These are phyloP conservation scores for Chalaropsis ovoidea DNA, from an alignment of 2,329 filamentous ascomycete genomes.

Conservation along the genomic window DNA sequence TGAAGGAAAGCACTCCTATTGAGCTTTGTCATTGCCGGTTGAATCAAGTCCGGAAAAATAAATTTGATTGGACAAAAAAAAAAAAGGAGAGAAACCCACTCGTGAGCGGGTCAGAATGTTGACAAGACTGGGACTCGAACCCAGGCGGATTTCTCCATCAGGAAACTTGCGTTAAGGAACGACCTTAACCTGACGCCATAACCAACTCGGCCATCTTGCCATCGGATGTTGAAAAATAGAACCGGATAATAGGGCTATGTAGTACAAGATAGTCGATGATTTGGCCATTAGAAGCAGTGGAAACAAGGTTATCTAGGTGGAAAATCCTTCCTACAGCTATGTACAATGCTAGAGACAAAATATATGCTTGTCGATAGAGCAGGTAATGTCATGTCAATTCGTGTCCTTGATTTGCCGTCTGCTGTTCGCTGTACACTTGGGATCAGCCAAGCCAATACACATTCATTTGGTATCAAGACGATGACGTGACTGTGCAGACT, in stretches of 20 bases:
- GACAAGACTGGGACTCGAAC: constrained; percentile 25
- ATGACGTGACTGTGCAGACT: neutral
- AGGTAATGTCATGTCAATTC: no score
- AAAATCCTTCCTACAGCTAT: neutral
- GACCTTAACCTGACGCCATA: constrained; percentile 34
- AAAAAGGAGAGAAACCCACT: neutral
- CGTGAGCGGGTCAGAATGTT: neutral
- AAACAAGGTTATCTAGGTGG: neutral
- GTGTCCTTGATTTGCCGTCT: no score
- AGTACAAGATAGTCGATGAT: no score
- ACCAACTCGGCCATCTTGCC: constrained; percentile 34
- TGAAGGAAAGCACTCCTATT: neutral
- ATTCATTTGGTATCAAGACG: no score
- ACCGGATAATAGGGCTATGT: no score
- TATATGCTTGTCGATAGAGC: no score
- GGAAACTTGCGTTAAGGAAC: constrained; percentile 28
- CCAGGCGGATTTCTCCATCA: constrained; percentile 25
- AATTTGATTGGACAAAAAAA: neutral
- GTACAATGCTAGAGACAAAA: neutral
- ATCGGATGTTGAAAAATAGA: neutral
- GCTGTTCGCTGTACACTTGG: no score
- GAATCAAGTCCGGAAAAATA: neutral
- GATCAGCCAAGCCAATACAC: no score
- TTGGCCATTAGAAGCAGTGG: neutral
- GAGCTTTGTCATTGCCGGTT: neutral